Conservation (phyloP, 2,329 filamentous ascomycete species). For the Exophiala spinifera region DNA sequence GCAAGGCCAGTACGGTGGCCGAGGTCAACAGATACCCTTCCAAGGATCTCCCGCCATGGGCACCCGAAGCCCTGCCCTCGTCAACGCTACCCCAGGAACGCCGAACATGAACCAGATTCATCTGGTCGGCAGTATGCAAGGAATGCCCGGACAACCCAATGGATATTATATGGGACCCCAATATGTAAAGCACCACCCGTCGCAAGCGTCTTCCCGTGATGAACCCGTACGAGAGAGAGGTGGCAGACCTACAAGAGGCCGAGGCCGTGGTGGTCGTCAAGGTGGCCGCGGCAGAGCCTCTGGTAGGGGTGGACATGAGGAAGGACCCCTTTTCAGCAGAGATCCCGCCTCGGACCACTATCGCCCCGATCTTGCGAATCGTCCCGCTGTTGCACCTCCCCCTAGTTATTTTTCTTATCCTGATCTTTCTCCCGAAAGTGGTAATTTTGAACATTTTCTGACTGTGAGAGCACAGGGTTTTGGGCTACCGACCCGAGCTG, state of each 20-base stretch:
- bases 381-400: conserved; percentile 26
- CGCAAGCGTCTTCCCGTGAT: conserved; percentile 36
- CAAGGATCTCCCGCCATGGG: conserved; percentile 65
- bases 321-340: conserved; percentile 30
- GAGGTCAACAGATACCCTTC: conserved; percentile 46
- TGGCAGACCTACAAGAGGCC: conserved; percentile 24
- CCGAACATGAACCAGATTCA: conserved; percentile 66
- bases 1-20: conserved; percentile 47
- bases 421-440: conserved; percentile 67
- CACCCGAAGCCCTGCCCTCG: conserved; percentile 63
- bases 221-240: conserved; percentile 36
- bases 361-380: conserved; percentile 25
- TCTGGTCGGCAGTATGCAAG: conserved; percentile 62
- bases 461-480: conserved; percentile 55
- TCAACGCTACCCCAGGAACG: conserved; percentile 64
- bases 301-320: conserved; percentile 30
- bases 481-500: conserved; percentile 26
- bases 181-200: conserved; percentile 55
- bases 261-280: conserved; percentile 20
- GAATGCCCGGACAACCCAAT: conserved; percentile 48
- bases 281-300: conserved; percentile 31
- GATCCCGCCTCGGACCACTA: conserved; percentile 30
- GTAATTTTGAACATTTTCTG: conserved; percentile 71
- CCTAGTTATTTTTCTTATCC: conserved; percentile 37
- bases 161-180: conserved; percentile 57